Conservation (phyloP, 1,284 basidiomycete genomes). For the Ceratobasidium sp. region DNA sequence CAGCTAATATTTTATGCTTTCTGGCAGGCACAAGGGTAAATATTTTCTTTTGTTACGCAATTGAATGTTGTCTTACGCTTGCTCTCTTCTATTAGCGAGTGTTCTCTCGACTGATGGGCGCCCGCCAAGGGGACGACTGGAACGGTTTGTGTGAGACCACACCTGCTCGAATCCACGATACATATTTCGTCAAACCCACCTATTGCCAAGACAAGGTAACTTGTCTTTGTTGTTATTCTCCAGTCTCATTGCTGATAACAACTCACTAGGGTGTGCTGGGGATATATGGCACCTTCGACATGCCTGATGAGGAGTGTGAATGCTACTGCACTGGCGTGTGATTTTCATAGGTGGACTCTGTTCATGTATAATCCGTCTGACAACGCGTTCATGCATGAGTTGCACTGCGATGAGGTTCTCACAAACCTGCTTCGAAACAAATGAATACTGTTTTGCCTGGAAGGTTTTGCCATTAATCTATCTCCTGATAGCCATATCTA, state of each 20-base stretch:
- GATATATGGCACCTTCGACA: constrained; percentile 35
- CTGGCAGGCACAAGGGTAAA: constrained; percentile 16
- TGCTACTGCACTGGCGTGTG: constrained; percentile 11
- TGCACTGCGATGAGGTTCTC: neutral
- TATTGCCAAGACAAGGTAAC: constrained; percentile 36
- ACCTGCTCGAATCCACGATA: neutral
- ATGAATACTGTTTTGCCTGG: too few species aligned
- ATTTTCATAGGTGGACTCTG: too few species aligned
- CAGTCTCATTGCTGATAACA: neutral
- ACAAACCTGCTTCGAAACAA: too few species aligned
- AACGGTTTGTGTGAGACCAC: constrained; percentile 35
- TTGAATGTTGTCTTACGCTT: too few species aligned
- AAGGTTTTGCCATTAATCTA: too few species aligned
- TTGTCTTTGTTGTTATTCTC: neutral
- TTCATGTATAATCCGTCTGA: too few species aligned
- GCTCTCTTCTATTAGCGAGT: neutral
- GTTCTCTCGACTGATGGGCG: constrained; percentile 23
- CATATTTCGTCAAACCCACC: neutral
- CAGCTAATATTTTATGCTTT: neutral
- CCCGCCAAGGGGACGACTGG: constrained; percentile 23
- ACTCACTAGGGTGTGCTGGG: constrained; percentile 11
- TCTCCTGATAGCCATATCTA: too few species aligned
- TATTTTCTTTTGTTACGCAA: neutral
- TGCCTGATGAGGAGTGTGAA: constrained; percentile 22
- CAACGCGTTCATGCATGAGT: too few species aligned